A percentile compares a stretch with the other conserved stretches of the same genome.
Conservation (phyloP, 1,139 yeast genomes). For the Zygosaccharomyces pseudobailii region DNA sequence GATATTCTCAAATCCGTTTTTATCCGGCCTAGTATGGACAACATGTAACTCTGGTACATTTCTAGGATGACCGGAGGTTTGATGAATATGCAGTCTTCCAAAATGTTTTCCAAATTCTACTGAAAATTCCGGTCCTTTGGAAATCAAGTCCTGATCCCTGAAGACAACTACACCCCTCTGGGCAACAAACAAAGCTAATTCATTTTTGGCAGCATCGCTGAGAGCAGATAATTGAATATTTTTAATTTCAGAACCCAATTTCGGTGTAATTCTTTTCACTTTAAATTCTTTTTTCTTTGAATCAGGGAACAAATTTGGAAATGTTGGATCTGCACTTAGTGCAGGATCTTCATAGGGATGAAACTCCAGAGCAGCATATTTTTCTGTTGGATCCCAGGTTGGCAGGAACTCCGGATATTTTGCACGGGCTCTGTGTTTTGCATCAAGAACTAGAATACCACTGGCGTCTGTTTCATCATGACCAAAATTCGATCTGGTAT, state of each 20-base stretch:
- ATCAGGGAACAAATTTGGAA: conserved; percentile 18
- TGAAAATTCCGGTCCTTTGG: conserved; percentile 50
- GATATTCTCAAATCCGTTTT: conserved; percentile 34
- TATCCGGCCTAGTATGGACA: conserved; percentile 50
- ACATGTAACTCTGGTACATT: conserved; percentile 57
- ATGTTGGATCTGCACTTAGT: conserved; percentile 26
- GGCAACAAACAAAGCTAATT: conserved; percentile 46
- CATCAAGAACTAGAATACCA: conserved; percentile 16
- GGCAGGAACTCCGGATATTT: conserved; percentile 41
- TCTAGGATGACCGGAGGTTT: conserved; percentile 66
- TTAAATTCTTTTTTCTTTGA: conserved; percentile 3
- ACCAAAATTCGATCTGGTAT: conserved; percentile 10
- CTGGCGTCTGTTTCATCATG: conserved; percentile 18
- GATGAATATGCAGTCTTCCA: conserved; percentile 69
- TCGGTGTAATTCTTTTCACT: conserved; percentile 14
- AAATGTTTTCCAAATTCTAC: conserved; percentile 54
- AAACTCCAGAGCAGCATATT: conserved; percentile 39
- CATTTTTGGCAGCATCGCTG: conserved; percentile 49
- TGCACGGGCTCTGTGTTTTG: conserved; percentile 27
- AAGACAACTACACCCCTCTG: conserved; percentile 48
- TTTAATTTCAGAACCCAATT: conserved; percentile 49
- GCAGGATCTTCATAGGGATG: conserved; percentile 17
- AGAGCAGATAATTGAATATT: conserved; percentile 49
- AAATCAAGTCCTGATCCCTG: conserved; percentile 51
- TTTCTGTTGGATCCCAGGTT: conserved; percentile 41